Percentiles rank a stretch among this genome's conserved stretches.
Evolutionary conservation across 2,329 filamentous ascomycete genomes (phyloP).

Genomic region (Talaromyces sp.): DNA sequence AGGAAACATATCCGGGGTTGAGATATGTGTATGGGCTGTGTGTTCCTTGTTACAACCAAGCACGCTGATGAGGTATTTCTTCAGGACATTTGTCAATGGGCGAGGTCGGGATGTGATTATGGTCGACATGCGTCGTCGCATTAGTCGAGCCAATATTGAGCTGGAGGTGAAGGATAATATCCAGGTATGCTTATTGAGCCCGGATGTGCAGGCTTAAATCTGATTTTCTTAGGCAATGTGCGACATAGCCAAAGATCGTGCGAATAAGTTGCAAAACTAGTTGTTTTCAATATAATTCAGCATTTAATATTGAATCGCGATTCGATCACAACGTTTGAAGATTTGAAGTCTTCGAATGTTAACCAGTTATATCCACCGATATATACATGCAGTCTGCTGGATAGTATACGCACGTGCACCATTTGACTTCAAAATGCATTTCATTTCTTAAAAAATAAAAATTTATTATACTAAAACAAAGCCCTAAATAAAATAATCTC

Average conservation of each 20-base stretch:
- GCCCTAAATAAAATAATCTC: too few relatives aligned
- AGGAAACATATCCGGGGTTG: conserved; percentile 72
- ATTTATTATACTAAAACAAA: too few relatives aligned
- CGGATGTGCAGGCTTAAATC: not conserved
- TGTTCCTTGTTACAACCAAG: not conserved
- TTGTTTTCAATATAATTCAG: too few relatives aligned
- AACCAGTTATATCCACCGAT: too few relatives aligned
- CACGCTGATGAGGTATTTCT: not conserved
- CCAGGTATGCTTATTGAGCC: conserved; percentile 52
- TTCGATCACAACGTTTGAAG: not conserved
- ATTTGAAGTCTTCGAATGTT: too few relatives aligned
- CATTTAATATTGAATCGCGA: not conserved
- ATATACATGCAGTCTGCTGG: too few relatives aligned
- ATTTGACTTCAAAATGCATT: too few relatives aligned
- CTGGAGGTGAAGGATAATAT: conserved; percentile 69
- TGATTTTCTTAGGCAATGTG: conserved; percentile 67
- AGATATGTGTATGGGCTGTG: conserved; percentile 58
- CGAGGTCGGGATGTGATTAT: conserved; percentile 68
- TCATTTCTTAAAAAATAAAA: too few relatives aligned
- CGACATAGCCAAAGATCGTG: conserved; percentile 79
- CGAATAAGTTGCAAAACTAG: conserved; percentile 51
- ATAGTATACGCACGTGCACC: too few relatives aligned
- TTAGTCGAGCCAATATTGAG: conserved; percentile 60
- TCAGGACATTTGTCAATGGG: conserved; percentile 79
- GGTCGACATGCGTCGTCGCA: conserved; percentile 72